Conservation (phyloP, 306 rosid genomes). For the Abrus pulchellus region DNA sequence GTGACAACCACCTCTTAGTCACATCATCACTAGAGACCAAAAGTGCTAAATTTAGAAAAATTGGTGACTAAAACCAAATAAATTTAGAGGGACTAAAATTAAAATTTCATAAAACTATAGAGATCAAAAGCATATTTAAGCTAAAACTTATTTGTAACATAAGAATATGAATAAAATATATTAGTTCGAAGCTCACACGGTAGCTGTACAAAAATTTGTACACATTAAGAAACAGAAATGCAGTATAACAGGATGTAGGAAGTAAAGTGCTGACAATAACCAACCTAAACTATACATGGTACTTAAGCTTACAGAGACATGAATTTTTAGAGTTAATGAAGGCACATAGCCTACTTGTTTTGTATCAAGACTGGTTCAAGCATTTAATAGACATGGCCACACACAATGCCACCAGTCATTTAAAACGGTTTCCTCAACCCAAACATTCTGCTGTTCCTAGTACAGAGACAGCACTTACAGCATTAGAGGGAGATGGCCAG, state of each 20-base stretch:
- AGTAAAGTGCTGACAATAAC: not conserved
- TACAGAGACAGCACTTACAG: slow-evolving; percentile 66
- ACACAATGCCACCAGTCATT: not conserved
- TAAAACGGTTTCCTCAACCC: slow-evolving; percentile 19
- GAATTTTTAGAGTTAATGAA: not conserved
- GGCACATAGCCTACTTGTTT: not conserved
- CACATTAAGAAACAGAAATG: slow-evolving; percentile 25
- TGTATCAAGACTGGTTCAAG: slow-evolving; percentile 8
- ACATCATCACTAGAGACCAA: no score
- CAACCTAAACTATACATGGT: slow-evolving; percentile 1
- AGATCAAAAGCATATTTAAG: no score
- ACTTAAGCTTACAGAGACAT: slow-evolving; percentile 6
- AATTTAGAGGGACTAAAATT: no score
- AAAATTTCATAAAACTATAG: no score
- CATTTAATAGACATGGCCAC: slow-evolving; percentile 14
- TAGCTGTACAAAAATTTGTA: not conserved
- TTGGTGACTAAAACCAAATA: no score
- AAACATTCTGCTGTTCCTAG: slow-evolving; percentile 25
- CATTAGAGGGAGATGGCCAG: slow-evolving; percentile 98
- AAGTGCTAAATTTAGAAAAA: no score
- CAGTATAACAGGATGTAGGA: not conserved
- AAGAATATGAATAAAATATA: not conserved
- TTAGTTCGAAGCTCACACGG: slow-evolving; percentile 5
- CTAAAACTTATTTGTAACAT: not conserved
- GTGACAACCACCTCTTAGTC: no score